Base-by-base conservation (phyloP, 2,329 filamentous ascomycete genomes). In the Colletotrichum echinochloae region DNA sequence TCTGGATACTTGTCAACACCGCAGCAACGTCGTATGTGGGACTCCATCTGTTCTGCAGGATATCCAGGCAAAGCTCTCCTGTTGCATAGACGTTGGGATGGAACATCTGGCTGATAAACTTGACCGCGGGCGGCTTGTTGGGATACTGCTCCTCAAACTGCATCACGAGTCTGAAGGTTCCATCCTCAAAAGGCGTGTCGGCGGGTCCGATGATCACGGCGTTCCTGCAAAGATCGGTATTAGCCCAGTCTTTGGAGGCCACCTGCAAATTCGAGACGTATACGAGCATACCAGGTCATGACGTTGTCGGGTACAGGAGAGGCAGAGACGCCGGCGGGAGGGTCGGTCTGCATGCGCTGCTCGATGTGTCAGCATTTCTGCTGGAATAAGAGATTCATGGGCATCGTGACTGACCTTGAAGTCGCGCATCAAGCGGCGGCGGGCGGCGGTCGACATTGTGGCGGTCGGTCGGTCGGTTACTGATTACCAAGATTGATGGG, bases 81-180 rank as follows among this genome's bases (percentile, higher is more conserved):
- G 95, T 98, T 63, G 93, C 95, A 80, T 99, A 99, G 67, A 99
- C 96, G 79, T 99, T 99, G 23, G 96, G 96, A 77, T 99, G 96
- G 82, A 99, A 99, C 96, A 99, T 99, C 81, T 96, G 91, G 82
- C 94, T 97, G 80, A 99, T 97, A 81, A 99, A 99, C 80, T 98
- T 98, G 83, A 98, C 96, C 41, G 94, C 93, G 0, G 96, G 96
- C 6, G 96, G 96, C 81, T 98, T 98, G 84, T 98, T 99, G 37
- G 96, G 96, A 77, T 99, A 99, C 78, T 97, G 95, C 81, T 99
- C 96, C 80, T 98, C 96, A 76, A 99, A 99, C 79, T 98, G 94
- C 95, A 99, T 98, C 61, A 98, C 95, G 14, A 99, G 91, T 74
- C 95, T 89, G 81, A 99, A 99, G 28, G 96, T 99, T 73, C 96